Evolutionary conservation across 768 basidiomycete species (phyloP).

Genomic region (Cystobasidium ongulense): DNA sequence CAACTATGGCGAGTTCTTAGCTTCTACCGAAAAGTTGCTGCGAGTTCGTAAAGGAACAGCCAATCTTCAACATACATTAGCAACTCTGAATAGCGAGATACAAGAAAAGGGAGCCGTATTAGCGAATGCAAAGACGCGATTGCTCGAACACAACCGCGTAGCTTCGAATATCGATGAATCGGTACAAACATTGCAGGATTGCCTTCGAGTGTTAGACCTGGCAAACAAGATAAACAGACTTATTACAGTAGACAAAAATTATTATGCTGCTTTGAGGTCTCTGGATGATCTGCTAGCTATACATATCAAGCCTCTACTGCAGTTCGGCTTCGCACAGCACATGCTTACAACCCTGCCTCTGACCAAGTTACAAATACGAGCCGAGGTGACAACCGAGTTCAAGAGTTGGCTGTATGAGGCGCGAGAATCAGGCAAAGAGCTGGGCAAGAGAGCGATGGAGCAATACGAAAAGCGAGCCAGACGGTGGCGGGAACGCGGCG

Average conservation of each 20-base stretch:
- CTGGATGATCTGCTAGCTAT: conserved; percentile 80
- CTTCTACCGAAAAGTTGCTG: conserved; percentile 91
- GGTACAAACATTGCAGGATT: conserved; percentile 89
- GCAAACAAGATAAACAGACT: conserved; percentile 85
- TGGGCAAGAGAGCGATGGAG: conserved; percentile 79
- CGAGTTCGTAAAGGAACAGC: conserved; percentile 93
- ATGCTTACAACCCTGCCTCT: conserved; percentile 86
- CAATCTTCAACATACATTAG: conserved; percentile 82
- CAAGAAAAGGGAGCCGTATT: conserved; percentile 61
- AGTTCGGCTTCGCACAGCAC: conserved; percentile 91
- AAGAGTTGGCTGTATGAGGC: conserved; percentile 97
- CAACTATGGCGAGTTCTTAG: conserved; percentile 90
- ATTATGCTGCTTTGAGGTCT: conserved; percentile 78
- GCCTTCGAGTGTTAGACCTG: conserved; percentile 81
- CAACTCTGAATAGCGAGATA: conserved; percentile 77
- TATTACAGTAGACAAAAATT: conserved; percentile 87
- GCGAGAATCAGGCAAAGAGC: conserved; percentile 71
- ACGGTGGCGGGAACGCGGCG: conserved; percentile 59
- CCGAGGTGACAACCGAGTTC: conserved; percentile 84
- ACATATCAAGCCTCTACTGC: conserved; percentile 69
- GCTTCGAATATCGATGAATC: conserved; percentile 91
- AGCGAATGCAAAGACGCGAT: conserved; percentile 57
- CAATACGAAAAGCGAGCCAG: conserved; percentile 75
- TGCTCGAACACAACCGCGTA: conserved; percentile 84
- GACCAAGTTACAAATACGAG: conserved; percentile 76